Conservation (phyloP, 2,329 filamentous ascomycete species). For the Aspergillus sp. region DNA sequence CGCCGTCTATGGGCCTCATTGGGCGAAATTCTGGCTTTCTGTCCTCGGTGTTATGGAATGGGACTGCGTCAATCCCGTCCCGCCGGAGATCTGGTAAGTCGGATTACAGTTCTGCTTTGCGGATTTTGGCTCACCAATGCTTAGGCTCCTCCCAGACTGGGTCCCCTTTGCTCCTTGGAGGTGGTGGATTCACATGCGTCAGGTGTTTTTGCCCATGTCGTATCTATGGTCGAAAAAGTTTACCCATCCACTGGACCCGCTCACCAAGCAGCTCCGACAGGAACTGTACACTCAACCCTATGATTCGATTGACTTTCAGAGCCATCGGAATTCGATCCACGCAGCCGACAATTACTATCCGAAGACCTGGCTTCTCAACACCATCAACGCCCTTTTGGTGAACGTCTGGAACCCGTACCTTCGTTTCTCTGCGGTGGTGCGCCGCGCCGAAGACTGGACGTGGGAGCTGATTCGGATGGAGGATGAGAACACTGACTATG, state of each 20-base stretch:
- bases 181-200: slow-evolving; percentile 98
- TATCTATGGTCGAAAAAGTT: slow-evolving; percentile 85
- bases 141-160: slow-evolving; percentile 78
- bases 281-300: slow-evolving; percentile 82
- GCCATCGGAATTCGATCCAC: slow-evolving; percentile 79
- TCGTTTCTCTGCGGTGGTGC: slow-evolving; percentile 63
- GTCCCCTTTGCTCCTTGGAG: slow-evolving; percentile 85
- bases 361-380: slow-evolving; percentile 79
- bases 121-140: slow-evolving; percentile 11
- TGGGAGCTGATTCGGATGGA: slow-evolving; percentile 86
- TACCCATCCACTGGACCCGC: slow-evolving; percentile 70
- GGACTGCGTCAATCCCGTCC: slow-evolving; percentile 92
- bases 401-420: slow-evolving; percentile 79
- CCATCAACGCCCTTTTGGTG: slow-evolving; percentile 73
- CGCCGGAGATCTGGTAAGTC: slow-evolving; percentile 79
- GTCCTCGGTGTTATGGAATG: slow-evolving; percentile 79
- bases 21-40: slow-evolving; percentile 95
- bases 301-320: slow-evolving; percentile 72
- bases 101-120: background rate
- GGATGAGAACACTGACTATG: slow-evolving; percentile 87
- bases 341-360: slow-evolving; percentile 86
- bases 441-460: slow-evolving; percentile 74
- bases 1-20: slow-evolving; percentile 80
- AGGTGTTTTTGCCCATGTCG: slow-evolving; percentile 91
- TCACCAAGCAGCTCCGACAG: slow-evolving; percentile 70